phyloP scores from a whole-genome alignment of 1,139 yeast species.

The Pichia sp. region DNA sequence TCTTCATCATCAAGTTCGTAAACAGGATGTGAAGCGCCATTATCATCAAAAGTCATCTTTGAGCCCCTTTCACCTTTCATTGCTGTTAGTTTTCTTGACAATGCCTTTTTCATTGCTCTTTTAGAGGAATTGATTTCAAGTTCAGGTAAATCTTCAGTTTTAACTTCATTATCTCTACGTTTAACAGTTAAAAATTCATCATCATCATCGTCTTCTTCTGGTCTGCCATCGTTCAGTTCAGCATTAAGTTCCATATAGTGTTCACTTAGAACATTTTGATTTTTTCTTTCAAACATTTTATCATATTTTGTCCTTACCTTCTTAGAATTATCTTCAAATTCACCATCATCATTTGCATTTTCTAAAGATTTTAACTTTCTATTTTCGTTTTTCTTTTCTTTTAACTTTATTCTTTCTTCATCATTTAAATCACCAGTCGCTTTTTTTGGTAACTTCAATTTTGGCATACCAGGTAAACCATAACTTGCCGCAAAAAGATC shows the following conservation, averaged over 20 bases:
- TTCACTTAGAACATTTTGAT: slow-evolving; percentile 86
- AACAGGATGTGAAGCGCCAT: slow-evolving; percentile 83
- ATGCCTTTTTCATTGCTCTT: slow-evolving; percentile 80
- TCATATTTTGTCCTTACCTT: slow-evolving; percentile 83
- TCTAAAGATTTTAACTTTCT: slow-evolving; percentile 56
- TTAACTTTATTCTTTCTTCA: slow-evolving; percentile 34
- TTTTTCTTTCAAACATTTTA: slow-evolving; percentile 90
- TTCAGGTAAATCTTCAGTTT: slow-evolving; percentile 60
- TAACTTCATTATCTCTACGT: slow-evolving; percentile 64
- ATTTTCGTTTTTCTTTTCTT: slow-evolving; percentile 81
- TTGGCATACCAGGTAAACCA: slow-evolving; percentile 96
- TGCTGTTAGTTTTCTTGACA: slow-evolving; percentile 78
- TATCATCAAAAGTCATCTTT: slow-evolving; percentile 85
- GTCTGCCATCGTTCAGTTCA: slow-evolving; percentile 31
- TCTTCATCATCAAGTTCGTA: slow-evolving; percentile 90
- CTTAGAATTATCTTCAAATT: slow-evolving; percentile 33
- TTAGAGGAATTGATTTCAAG: slow-evolving; percentile 63
- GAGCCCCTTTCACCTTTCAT: slow-evolving; percentile 53
- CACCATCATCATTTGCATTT: slow-evolving; percentile 65
- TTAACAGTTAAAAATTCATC: slow-evolving; percentile 77
- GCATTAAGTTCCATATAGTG: slow-evolving; percentile 71
- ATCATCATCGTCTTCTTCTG: slow-evolving; percentile 45
- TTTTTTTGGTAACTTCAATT: slow-evolving; percentile 57
- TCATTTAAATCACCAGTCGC: slow-evolving; percentile 28
- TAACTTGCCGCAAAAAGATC: slow-evolving; percentile 81